Percentiles rank a stretch among this genome's conserved stretches.
These are phyloP conservation scores for Aureoboletus auriporus DNA, from an alignment of 768 basidiomycete genomes.

Conservation along the genomic window DNA sequence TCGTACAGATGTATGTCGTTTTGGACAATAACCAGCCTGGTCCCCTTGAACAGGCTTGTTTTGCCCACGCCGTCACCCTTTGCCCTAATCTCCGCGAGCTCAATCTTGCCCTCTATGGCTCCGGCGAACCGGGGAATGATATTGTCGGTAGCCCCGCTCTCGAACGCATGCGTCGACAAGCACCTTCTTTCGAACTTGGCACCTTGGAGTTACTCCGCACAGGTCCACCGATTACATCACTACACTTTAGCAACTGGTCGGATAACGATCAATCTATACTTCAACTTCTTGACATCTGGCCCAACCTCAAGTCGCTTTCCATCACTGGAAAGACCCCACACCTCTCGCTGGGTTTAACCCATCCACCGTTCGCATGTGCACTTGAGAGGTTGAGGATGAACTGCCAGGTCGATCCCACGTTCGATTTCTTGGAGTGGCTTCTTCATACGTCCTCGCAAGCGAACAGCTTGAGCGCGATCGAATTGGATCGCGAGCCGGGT, in stretches of 20 bases:
- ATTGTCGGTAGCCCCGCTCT: slow-evolving; percentile 45
- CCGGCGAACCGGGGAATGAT: slow-evolving; percentile 46
- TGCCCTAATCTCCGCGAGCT: slow-evolving; percentile 61
- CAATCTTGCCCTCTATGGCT: slow-evolving; percentile 56
- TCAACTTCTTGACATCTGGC: slow-evolving; percentile 64
- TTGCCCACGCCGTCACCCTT: slow-evolving; percentile 52
- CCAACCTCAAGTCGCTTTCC: slow-evolving; percentile 50
- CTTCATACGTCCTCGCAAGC: slow-evolving; percentile 51
- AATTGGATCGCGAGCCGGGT: slow-evolving; percentile 60
- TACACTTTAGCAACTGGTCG: slow-evolving; percentile 72
- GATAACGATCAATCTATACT: slow-evolving; percentile 52
- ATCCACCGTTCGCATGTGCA: slow-evolving; percentile 40
- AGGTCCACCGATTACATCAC: slow-evolving; percentile 48
- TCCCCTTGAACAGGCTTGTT: slow-evolving; percentile 49
- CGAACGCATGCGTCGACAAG: slow-evolving; percentile 45
- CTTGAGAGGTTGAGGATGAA: slow-evolving; percentile 58
- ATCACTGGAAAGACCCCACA: slow-evolving; percentile 58
- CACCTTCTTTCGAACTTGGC: slow-evolving; percentile 50
- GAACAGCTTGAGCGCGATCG: slow-evolving; percentile 45
- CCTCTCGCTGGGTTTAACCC: slow-evolving; percentile 36
- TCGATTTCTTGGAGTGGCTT: slow-evolving; percentile 68
- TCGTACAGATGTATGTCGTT: slow-evolving; percentile 50
- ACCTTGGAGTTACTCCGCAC: slow-evolving; percentile 50
- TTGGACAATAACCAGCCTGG: slow-evolving; percentile 68
- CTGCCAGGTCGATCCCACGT: slow-evolving; percentile 57